Base-by-base conservation (phyloP, 345 rosid genomes). In the Turritis glabra region DNA sequence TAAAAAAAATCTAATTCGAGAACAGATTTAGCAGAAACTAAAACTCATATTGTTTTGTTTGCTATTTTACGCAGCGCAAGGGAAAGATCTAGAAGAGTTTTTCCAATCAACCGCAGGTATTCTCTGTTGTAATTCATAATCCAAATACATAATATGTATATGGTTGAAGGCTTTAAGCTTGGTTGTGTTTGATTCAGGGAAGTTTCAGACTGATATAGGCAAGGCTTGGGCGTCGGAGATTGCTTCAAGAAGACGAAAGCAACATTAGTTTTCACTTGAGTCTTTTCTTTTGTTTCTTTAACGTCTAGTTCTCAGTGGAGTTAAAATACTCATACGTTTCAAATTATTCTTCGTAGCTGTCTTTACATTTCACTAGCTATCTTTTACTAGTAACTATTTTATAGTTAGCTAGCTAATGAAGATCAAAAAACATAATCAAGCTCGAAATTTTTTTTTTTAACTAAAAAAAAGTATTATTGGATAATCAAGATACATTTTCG, bases 141-240 rank as follows among this genome's bases (percentile, higher is more conserved):
- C 54, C 18, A 8, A 43, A 40, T 40, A 13, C 44, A 40, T 14
- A 40, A 40, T 76, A 5, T 27, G 21, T 12, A 14, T 59, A 18
- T 25, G 1, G 13, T 40, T 21, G 17, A 22, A 53, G 23, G 19
- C 47, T 23, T 53, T 7, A 26, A 46, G 3, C 17, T 58, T 62
- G 51, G 43, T 62, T 7, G 1, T 38, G 51, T 47, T 57, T 50
- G 71, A 35, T 85, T 64, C 92, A 92, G 92, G 96, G 43, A 92
- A 86, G 78, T 86, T 92, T 60, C 98, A 87, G 83, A 92, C 96
- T 3, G 90, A 92, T 11, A 67, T 92, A 51, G 96, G 98, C 62
- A 90, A 88, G 77, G 92, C 96, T 58, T 92, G 96, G 96, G 98
- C 98, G 1, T 70, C 23, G 8, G 96, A 92, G 82, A 84, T 92